Percentiles rank a stretch among this genome's conserved stretches.
These are phyloP conservation scores for Euclidium syriacum DNA, from an alignment of 345 rosid genomes.

Conservation along the genomic window DNA sequence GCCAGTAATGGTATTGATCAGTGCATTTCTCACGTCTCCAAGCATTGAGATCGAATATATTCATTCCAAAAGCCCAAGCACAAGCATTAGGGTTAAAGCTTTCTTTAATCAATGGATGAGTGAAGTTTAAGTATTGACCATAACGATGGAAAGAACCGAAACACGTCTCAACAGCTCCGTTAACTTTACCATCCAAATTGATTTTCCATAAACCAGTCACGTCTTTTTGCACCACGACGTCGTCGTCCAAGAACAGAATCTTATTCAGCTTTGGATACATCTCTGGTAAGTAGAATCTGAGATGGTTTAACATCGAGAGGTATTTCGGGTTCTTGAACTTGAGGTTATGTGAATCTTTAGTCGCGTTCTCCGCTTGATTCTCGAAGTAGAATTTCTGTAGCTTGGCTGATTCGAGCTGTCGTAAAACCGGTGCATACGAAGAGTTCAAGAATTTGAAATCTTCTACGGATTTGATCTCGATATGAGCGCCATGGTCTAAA, in stretches of 20 bases:
- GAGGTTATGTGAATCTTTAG: slow-evolving; percentile 33
- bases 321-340: slow-evolving; percentile 61
- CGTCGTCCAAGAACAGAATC: slow-evolving; percentile 81
- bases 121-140: slow-evolving; percentile 67
- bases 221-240: slow-evolving; percentile 94
- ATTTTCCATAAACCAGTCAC: slow-evolving; percentile 78
- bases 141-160: slow-evolving; percentile 89
- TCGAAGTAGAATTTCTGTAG: slow-evolving; percentile 48
- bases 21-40: slow-evolving; percentile 75
- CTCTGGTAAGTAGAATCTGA: slow-evolving; percentile 87
- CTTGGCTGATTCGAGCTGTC: slow-evolving; percentile 63
- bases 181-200: slow-evolving; percentile 84
- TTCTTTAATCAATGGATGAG: slow-evolving; percentile 66
- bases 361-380: slow-evolving; percentile 40
- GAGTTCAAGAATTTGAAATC: slow-evolving; percentile 63
- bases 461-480: slow-evolving; percentile 76
- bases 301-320: slow-evolving; percentile 68
- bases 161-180: slow-evolving; percentile 93
- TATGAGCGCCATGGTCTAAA: slow-evolving; percentile 61
- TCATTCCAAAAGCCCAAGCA: slow-evolving; percentile 96
- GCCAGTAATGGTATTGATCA: slow-evolving; percentile 57
- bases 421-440: slow-evolving; percentile 66
- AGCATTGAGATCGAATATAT: slow-evolving; percentile 82
- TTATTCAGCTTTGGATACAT: slow-evolving; percentile 79
- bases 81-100: slow-evolving; percentile 72